Evolutionary conservation across 2,329 filamentous ascomycete genomes (phyloP).

Genomic region (Huntiella decipiens): DNA sequence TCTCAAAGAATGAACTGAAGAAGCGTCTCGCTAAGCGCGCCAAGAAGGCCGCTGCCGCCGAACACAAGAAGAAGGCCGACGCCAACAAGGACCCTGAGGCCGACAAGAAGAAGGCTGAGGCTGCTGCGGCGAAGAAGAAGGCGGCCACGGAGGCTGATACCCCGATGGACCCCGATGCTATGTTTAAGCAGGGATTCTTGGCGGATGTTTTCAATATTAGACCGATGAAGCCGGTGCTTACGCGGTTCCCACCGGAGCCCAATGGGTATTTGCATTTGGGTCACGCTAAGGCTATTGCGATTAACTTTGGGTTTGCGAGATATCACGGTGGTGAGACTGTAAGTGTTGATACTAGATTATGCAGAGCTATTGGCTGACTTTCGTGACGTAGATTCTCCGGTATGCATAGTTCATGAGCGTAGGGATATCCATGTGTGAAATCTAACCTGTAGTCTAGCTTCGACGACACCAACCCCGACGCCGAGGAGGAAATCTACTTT

Average conservation of each 20-base stretch:
- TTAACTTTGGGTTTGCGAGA: constrained; percentile 90
- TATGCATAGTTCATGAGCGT: constrained; percentile 13
- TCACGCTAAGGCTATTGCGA: constrained; percentile 84
- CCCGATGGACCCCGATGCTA: constrained; percentile 36
- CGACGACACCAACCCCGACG: constrained; percentile 90
- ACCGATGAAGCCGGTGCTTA: constrained; percentile 41
- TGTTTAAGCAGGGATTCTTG: constrained; percentile 68
- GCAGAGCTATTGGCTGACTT: background rate
- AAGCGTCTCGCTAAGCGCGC: constrained; percentile 39
- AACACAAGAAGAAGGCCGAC: constrained; percentile 26
- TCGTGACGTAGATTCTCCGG: constrained; percentile 4
- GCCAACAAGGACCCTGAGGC: constrained; percentile 15
- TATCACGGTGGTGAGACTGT: constrained; percentile 51
- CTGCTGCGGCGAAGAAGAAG: constrained; percentile 17
- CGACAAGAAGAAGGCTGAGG: constrained; percentile 27
- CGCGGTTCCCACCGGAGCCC: constrained; percentile 68
- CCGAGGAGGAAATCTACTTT: constrained; percentile 81
- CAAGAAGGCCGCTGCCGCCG: constrained; percentile 34
- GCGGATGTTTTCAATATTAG: constrained; percentile 51
- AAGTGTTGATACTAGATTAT: constrained; percentile 11
- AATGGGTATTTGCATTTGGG: constrained; percentile 91
- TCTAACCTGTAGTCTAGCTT: constrained; percentile 33
- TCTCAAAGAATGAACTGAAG: constrained; percentile 44
- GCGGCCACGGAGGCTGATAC: constrained; percentile 16
- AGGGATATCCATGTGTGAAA: background rate